Conservation (phyloP, 495 filamentous ascomycete species). For the Aeminium ludgeri region DNA sequence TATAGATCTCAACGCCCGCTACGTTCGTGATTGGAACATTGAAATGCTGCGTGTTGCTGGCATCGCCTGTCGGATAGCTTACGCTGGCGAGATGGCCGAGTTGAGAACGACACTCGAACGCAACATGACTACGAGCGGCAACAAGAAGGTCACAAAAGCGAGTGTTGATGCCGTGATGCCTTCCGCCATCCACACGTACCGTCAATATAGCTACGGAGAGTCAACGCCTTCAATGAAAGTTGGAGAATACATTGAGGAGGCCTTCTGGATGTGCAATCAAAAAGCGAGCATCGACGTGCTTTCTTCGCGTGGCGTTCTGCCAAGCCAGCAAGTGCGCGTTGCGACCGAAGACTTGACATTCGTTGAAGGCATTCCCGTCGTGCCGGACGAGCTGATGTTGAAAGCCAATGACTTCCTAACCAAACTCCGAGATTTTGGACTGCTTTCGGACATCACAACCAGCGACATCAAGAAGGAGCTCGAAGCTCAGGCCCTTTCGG, state of each 20-base stretch:
- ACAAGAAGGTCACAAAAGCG: constrained; percentile 38
- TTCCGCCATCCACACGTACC: constrained; percentile 59
- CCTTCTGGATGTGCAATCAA: constrained; percentile 84
- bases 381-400: constrained; percentile 56
- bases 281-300: constrained; percentile 68
- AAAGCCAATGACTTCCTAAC: constrained; percentile 51
- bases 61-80: constrained; percentile 76
- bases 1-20: constrained; percentile 88
- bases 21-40: constrained; percentile 88
- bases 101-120: constrained; percentile 36
- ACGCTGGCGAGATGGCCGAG: constrained; percentile 65
- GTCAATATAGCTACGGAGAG: constrained; percentile 68
- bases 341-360: constrained; percentile 73
- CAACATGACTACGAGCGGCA: constrained; percentile 21
- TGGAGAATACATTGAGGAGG: constrained; percentile 70
- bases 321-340: constrained; percentile 59
- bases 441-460: constrained; percentile 71
- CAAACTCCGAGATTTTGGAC: constrained; percentile 58
- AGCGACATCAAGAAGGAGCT: constrained; percentile 71
- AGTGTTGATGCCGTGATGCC: constrained; percentile 52
- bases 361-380: constrained; percentile 72
- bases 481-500: constrained; percentile 53
- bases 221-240: constrained; percentile 75
- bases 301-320: constrained; percentile 69
- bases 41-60: constrained; percentile 86